Evolutionary conservation across 352 stramenopile genomes (phyloP), one percentile per base, ranked within the genome.

Genomic region (Globisporangium irregulare): DNA sequence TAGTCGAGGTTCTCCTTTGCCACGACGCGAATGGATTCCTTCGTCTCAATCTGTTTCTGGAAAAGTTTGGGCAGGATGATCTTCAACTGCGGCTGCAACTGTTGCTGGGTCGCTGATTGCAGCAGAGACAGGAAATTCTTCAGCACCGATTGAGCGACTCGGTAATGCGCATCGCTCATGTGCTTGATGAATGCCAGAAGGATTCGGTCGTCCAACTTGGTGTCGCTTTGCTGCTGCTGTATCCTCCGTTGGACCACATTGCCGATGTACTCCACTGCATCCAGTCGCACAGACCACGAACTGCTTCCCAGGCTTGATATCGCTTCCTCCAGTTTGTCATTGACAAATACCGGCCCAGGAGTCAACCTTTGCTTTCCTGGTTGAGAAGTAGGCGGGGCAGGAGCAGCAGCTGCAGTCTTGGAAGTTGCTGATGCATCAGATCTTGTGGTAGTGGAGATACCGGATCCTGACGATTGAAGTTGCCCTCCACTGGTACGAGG

Each of bases 1-100:
- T 80, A 87, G 12, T 92, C 76, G 55, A 95, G 66, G 25, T 84
- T 91, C 34, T 90, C 78, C 15, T 79, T 84, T 1, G 87, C 86
- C 10, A 80, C 46, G 22, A 64, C 58, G 3, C 86, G 78, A 59
- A 80, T 76, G 0, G 71, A 74, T 71, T 94, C 87, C 53, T 95
- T 95, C 1, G 83, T 80, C 51, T 95, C 84, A 6, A 94, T 76
- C 56, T 86, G 75, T 57, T 92, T 92, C 62, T 93, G 82, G 50
- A 94, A 93, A 5, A 94, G 64, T 56, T 77, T 81, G 3, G 86
- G 76, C 12, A 94, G 59, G 38, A 92, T 70, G 0, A n/a, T 70
- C 62, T 92, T 91, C 43, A 93, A 54, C 50, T 83, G 79, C 22
- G 77, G 69, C 48, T 75, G 24, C 1, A 94, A 71, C 56, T 86